A percentile compares a stretch with the other conserved stretches of the same genome.
phyloP scores from a whole-genome alignment of 2,329 filamentous ascomycete genomes.

The Intubia oerlemansii region DNA sequence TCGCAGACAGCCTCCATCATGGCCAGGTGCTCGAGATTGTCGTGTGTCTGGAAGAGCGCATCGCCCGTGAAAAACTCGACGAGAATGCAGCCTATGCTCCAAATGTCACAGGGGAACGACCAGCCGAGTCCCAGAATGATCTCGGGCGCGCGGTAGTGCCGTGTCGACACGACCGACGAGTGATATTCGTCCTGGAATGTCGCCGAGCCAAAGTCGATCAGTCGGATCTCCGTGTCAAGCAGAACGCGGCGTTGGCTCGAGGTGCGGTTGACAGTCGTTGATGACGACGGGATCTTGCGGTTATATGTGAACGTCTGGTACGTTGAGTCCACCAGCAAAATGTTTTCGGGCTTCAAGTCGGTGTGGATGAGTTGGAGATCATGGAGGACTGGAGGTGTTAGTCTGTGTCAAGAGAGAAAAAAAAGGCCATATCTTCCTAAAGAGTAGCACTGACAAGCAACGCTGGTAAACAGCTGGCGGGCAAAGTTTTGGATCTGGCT shows the following conservation, averaged over 20 bases:
- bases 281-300: slow-evolving; percentile 46
- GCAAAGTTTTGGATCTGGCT: slow-evolving; percentile 97
- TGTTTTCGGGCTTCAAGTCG: slow-evolving; percentile 50
- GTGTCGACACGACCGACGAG: slow-evolving; percentile 47
- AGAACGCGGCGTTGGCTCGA: slow-evolving; percentile 43
- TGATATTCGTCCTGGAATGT: slow-evolving; percentile 57
- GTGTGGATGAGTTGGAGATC: slow-evolving; percentile 96
- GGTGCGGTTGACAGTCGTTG: slow-evolving; percentile 33
- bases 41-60: slow-evolving; percentile 50
- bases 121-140: slow-evolving; percentile 51
- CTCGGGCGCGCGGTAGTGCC: slow-evolving; percentile 48
- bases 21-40: slow-evolving; percentile 51
- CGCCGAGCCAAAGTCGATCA: slow-evolving; percentile 52
- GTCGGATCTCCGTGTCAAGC: slow-evolving; percentile 44
- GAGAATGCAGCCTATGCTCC: slow-evolving; percentile 53
- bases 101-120: slow-evolving; percentile 53
- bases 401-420: neutral
- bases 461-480: slow-evolving; percentile 88
- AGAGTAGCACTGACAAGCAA: slow-evolving; percentile 90
- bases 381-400: slow-evolving; percentile 49
- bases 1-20: slow-evolving; percentile 55
- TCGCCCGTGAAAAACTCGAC: slow-evolving; percentile 54
- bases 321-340: slow-evolving; percentile 40
- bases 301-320: slow-evolving; percentile 55
- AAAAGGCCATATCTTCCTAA: neutral